These are phyloP conservation scores for Prunus mume DNA, from an alignment of 306 rosid species.

Conservation along the genomic window DNA sequence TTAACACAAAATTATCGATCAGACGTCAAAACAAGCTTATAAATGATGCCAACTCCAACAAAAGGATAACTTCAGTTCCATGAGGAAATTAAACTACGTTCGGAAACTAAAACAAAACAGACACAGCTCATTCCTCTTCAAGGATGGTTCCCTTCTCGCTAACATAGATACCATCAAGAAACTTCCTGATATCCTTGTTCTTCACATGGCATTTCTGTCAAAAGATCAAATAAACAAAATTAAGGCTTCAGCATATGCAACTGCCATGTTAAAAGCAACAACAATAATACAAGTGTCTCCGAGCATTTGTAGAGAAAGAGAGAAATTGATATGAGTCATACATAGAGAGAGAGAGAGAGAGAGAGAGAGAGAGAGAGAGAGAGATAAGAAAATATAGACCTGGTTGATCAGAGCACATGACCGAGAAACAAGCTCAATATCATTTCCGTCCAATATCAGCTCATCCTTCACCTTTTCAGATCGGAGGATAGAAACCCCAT, in stretches of 20 bases:
- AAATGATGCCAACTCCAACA: constrained; percentile 5
- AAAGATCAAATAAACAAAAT: neutral
- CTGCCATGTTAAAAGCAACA: neutral
- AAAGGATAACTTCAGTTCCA: constrained; percentile 10
- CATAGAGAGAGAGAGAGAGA: neutral
- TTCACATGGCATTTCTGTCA: constrained; percentile 85
- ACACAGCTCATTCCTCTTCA: constrained; percentile 35
- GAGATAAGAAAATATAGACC: constrained; percentile 25
- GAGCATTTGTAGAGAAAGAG: neutral
- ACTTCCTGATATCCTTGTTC: constrained; percentile 84
- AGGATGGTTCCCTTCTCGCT: constrained; percentile 67
- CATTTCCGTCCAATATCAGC: constrained; percentile 70
- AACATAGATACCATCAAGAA: constrained; percentile 81
- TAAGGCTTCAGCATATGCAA: neutral
- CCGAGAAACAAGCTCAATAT: constrained; percentile 75
- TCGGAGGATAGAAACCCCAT: constrained; percentile 56
- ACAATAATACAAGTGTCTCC: neutral
- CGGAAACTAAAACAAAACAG: constrained; percentile 5
- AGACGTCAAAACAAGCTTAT: constrained; percentile 19
- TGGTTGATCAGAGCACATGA: constrained; percentile 74
- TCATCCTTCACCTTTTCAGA: constrained; percentile 90
- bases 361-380: rapidly evolving
- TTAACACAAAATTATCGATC: constrained; percentile 21
- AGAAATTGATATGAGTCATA: neutral
- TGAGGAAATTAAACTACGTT: neutral